phyloP scores from a whole-genome alignment of 345 rosid genomes.

The Toxicodendron radicans region DNA sequence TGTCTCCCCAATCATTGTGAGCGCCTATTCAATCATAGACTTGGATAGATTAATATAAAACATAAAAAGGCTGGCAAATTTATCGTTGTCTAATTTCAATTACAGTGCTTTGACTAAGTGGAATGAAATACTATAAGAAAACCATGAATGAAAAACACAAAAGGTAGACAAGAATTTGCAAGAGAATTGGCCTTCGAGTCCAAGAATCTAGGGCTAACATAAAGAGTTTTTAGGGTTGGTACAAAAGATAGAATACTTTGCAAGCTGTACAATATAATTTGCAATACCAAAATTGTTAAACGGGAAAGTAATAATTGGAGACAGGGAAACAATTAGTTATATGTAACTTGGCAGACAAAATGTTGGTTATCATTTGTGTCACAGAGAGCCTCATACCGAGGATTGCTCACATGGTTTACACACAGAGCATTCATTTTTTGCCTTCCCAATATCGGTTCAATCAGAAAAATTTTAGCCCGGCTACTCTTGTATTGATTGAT shows the following conservation, averaged over 20 bases:
- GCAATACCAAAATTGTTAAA: not conserved
- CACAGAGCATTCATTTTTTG: not conserved
- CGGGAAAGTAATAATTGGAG: slow-evolving; percentile 2
- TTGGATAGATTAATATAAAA: slow-evolving; percentile 23
- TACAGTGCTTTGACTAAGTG: slow-evolving; percentile 14
- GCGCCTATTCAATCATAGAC: slow-evolving; percentile 19
- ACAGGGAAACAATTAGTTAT: not conserved
- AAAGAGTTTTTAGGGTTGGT: not conserved
- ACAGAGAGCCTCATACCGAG: not conserved
- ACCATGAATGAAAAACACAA: slow-evolving; percentile 13
- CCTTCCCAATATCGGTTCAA: not conserved
- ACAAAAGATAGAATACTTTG: not conserved
- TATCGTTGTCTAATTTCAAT: slow-evolving; percentile 21
- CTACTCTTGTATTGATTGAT: no score
- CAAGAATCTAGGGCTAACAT: slow-evolving; percentile 30
- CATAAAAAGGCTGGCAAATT: slow-evolving; percentile 48
- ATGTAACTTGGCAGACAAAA: not conserved
- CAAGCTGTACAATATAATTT: not conserved
- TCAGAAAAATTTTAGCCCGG: slow-evolving; percentile 12
- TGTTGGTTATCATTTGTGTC: not conserved
- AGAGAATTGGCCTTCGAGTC: slow-evolving; percentile 4
- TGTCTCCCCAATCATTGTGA: slow-evolving; percentile 40
- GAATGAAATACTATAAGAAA: not conserved
- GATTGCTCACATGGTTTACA: not conserved
- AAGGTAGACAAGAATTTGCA: slow-evolving; percentile 16